phyloP scores from a whole-genome alignment of 805 yeast genomes.

The Metschnikowia noctiluminum region DNA sequence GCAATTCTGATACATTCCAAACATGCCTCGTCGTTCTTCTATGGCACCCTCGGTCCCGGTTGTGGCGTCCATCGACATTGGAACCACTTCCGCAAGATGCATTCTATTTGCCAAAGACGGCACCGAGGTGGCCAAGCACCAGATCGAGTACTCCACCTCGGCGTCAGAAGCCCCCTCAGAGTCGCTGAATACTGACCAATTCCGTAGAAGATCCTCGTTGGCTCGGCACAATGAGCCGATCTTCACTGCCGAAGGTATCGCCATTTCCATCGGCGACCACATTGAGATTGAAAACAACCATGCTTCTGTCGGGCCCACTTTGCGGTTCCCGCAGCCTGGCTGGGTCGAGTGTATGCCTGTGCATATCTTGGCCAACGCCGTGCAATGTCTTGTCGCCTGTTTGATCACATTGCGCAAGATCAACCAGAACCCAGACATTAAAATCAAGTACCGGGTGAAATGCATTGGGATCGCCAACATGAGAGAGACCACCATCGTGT shows the following conservation, averaged over 20 bases:
- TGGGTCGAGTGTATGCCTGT: conserved; percentile 95
- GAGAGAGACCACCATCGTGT: conserved; percentile 90
- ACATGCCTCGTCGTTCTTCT: conserved; percentile 43
- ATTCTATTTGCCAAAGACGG: conserved; percentile 75
- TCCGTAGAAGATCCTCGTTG: conserved; percentile 41
- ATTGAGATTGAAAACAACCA: conserved; percentile 61
- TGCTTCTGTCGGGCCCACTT: conserved; percentile 59
- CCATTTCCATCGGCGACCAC: conserved; percentile 55
- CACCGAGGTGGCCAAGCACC: conserved; percentile 79
- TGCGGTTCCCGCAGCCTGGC: conserved; percentile 75
- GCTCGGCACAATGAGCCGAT: conserved; percentile 53
- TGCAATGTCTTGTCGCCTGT: conserved; percentile 72
- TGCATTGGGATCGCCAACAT: conserved; percentile 90
- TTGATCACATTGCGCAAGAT: conserved; percentile 53
- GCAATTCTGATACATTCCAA: background rate
- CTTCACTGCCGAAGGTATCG: conserved; percentile 72
- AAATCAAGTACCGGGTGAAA: conserved; percentile 57
- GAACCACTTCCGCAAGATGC: conserved; percentile 89
- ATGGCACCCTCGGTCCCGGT: conserved; percentile 40
- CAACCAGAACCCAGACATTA: conserved; percentile 49
- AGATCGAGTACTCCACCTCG: conserved; percentile 81
- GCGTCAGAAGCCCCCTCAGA: conserved; percentile 53
- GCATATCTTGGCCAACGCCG: conserved; percentile 74
- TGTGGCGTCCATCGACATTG: conserved; percentile 79
- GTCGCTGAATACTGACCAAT: conserved; percentile 42